phyloP scores from a whole-genome alignment of 768 basidiomycete species.

The Lactifluus hygrophoroides region DNA sequence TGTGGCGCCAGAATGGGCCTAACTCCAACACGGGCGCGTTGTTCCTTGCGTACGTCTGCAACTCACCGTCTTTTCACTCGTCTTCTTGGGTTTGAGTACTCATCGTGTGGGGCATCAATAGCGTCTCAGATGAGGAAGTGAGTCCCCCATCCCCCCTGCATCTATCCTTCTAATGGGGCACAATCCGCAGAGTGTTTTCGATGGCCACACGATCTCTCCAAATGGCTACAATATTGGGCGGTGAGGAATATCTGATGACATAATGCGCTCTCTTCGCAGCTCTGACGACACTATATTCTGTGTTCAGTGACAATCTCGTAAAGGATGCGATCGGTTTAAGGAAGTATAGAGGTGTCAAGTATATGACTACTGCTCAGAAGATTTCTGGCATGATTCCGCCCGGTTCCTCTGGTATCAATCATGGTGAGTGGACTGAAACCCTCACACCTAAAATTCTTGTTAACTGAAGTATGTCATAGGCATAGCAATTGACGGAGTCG shows the following conservation, averaged over 20 bases:
- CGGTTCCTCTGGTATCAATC: slow-evolving; percentile 42
- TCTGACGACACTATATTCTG: neutral
- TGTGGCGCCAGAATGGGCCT: slow-evolving; percentile 28
- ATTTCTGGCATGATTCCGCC: slow-evolving; percentile 45
- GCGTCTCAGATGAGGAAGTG: no score
- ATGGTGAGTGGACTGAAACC: slow-evolving; percentile 28
- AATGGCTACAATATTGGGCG: slow-evolving; percentile 29
- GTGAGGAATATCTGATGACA: slow-evolving; percentile 7
- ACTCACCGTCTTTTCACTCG: neutral
- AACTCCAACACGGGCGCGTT: slow-evolving; percentile 27
- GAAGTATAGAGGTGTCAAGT: slow-evolving; percentile 25
- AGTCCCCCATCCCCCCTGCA: no score
- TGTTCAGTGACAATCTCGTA: neutral
- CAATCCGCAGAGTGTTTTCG: neutral
- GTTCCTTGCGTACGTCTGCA: slow-evolving; percentile 28
- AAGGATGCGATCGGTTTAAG: neutral
- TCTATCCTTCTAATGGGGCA: no score
- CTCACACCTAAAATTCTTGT: neutral
- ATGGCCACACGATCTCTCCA: slow-evolving; percentile 24
- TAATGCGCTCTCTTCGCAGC: neutral
- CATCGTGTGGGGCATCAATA: no score
- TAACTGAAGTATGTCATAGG: neutral
- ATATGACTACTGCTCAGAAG: slow-evolving; percentile 37
- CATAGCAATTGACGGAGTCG: slow-evolving; percentile 13
- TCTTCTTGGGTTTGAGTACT: neutral